Evolutionary conservation across 2,329 filamentous ascomycete species (phyloP), one percentile per base, ranked within the genome.

Genomic region (Rasamsonia emersonii): DNA sequence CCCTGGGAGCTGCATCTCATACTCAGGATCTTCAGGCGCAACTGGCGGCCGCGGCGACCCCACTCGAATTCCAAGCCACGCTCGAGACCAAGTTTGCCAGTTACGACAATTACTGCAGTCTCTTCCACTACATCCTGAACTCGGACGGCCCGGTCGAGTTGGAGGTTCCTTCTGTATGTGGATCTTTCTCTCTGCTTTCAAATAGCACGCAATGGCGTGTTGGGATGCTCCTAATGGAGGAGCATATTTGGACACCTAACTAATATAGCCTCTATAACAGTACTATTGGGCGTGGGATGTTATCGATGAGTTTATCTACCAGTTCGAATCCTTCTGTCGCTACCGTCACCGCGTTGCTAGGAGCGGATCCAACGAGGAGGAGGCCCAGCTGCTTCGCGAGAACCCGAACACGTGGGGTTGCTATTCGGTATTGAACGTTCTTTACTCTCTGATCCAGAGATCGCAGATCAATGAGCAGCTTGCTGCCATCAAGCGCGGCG

Each of bases 211-310:
- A 6, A 26, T 26, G 7, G 9, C 7, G 8, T 26, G 7, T 26
- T 26, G 6, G 24, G 6, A 6, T 26, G 6, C 11, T 26, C 13
- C 24, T 13, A 26, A 26, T 31, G 29, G 13, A 14, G n/a, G n/a
- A n/a, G n/a, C n/a, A n/a, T n/a, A n/a, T n/a, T n/a, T n/a, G n/a
- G n/a, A n/a, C n/a, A n/a, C n/a, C 35, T 37, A 33, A 37, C 31
- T 18, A 9, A 9, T 7, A 3, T 30, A 19, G 4, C n/a, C 17
- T 9, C 9, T 17, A 25, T 25, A 38, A 39, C 59, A 96, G 86
- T 93, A 94, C 69, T 95, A 89, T 71, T 98, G 91, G 91, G 91
- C 91, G 24, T 98, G 91, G 91, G 91, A 98, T 62, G 89, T 96
- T 48, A 95, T 98, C 66, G 91, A 98, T 64, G 91, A 98, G 66